Evolutionary conservation across 2,329 filamentous ascomycete genomes (phyloP), one percentile per base, ranked within the genome.

Genomic region (Colletotrichum destructivum): DNA sequence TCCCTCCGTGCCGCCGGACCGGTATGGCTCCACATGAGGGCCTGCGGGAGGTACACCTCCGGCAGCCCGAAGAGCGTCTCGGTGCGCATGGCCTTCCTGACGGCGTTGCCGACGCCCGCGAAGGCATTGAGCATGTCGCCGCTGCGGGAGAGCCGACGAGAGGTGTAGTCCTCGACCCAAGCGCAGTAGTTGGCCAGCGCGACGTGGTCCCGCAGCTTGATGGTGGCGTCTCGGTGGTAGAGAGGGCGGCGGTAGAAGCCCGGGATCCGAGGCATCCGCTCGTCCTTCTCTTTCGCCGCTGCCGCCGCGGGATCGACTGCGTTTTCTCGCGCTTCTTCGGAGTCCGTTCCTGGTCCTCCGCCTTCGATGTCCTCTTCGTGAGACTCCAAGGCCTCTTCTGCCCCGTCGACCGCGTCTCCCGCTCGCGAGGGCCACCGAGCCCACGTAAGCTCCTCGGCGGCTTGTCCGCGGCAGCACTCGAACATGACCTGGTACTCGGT

Each of bases 151-250:
- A 74, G 63, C 47, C 69, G 44, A 6, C 82, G 78, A 8, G 81
- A 76, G 0, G 81, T 80, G 72, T 84, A 81, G 73, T 83, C 81
- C 63, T 83, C 80, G 1, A 83, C 81, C 21, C 82, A 80, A 7
- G 81, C 80, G 2, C 81, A 79, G 77, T 83, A 83, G 73, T 83
- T 81, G n/a, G 80, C 78, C 49, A 83, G 78, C 2, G 46, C 42
- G 35, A 64, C 31, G 6, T 21, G 60, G 13, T 44, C 44, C 13
- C 52, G 42, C 5, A 69, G 52, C 44, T 51, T 49, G 66, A 69
- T 56, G 1, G 60, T 31, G 52, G 42, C 35, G 13, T 47, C 40
- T 2, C n/a, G 44, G 44, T 31, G 26, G 44, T 64, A 49, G 9
- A 54, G 49, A 16, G 66, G 52, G 15, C 35, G 52, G 31, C 66